Evolutionary conservation across 768 basidiomycete genomes (phyloP).

Genomic region (Calocybe cyanea): DNA sequence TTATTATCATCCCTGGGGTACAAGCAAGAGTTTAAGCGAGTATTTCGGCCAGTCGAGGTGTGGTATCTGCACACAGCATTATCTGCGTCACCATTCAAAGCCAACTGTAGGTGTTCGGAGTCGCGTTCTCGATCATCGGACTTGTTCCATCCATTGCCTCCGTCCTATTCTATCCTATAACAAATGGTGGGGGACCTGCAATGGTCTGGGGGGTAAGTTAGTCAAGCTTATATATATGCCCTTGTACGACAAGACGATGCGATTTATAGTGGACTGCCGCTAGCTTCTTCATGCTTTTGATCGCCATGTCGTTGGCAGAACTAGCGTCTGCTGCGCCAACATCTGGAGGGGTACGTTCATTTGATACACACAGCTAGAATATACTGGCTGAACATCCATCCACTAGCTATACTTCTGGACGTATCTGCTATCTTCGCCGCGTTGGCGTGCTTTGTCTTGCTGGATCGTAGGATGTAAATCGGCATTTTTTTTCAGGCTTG

Average conservation of each 20-base stretch:
- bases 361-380: too few relatives aligned
- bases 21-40: slow-evolving; percentile 52
- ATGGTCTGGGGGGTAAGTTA: slow-evolving; percentile 70
- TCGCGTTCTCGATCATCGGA: slow-evolving; percentile 70
- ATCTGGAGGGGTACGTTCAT: slow-evolving; percentile 62
- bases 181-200: slow-evolving; percentile 64
- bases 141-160: slow-evolving; percentile 61
- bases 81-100: too few relatives aligned
- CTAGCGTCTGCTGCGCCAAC: slow-evolving; percentile 70
- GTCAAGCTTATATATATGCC: too few relatives aligned
- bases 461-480: slow-evolving; percentile 69
- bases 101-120: slow-evolving; percentile 68
- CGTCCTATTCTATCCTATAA: slow-evolving; percentile 51
- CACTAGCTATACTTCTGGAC: slow-evolving; percentile 74
- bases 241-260: not conserved
- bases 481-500: not conserved
- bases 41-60: slow-evolving; percentile 48
- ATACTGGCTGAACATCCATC: too few relatives aligned
- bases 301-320: slow-evolving; percentile 68
- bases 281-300: slow-evolving; percentile 55
- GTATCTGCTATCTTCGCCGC: slow-evolving; percentile 49
- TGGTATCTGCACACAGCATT: not conserved
- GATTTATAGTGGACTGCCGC: slow-evolving; percentile 62
- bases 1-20: slow-evolving; percentile 38
- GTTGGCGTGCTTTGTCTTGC: slow-evolving; percentile 54